Evolutionary conservation across 1,284 basidiomycete genomes (phyloP).

Genomic region (Ceratobasidium sp.): DNA sequence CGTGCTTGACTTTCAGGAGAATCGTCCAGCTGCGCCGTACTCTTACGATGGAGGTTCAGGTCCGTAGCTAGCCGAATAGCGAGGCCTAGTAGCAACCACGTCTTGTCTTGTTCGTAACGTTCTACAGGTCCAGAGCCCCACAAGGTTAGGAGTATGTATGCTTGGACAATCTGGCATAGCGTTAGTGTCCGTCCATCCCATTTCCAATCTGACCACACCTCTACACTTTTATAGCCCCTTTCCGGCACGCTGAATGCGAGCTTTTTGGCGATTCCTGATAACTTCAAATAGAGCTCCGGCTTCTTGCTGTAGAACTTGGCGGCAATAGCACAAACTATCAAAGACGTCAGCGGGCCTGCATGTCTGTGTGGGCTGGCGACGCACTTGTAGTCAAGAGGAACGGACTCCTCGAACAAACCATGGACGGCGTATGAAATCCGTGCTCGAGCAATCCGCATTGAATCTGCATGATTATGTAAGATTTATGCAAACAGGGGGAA

Average conservation of each 20-base stretch:
- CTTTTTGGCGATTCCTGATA: conserved; percentile 87
- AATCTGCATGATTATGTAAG: conserved; percentile 59
- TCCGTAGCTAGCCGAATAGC: conserved; percentile 86
- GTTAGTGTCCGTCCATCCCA: not conserved
- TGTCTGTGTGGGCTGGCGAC: conserved; percentile 54
- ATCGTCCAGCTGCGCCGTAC: conserved; percentile 71
- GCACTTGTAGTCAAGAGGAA: conserved; percentile 91
- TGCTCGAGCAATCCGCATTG: conserved; percentile 80
- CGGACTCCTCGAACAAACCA: conserved; percentile 91
- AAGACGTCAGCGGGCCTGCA: conserved; percentile 40
- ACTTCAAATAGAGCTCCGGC: conserved; percentile 82
- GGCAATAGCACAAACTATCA: conserved; percentile 89
- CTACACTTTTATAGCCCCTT: conserved; percentile 92
- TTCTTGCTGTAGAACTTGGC: conserved; percentile 88
- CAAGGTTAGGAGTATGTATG: conserved; percentile 81
- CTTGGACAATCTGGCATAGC: conserved; percentile 74
- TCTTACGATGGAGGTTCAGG: conserved; percentile 93
- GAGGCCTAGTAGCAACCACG: conserved; percentile 81
- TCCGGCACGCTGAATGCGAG: conserved; percentile 91
- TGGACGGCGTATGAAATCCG: conserved; percentile 89
- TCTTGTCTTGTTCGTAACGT: conserved; percentile 95
- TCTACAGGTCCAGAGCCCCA: conserved; percentile 94
- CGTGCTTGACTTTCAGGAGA: conserved; percentile 78
- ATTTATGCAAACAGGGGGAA: not conserved
- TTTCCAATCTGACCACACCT: conserved; percentile 61